A percentile compares a stretch with the other conserved stretches of the same genome.
Evolutionary conservation across 805 yeast genomes (phyloP).

Genomic region (Candida michaelii): DNA sequence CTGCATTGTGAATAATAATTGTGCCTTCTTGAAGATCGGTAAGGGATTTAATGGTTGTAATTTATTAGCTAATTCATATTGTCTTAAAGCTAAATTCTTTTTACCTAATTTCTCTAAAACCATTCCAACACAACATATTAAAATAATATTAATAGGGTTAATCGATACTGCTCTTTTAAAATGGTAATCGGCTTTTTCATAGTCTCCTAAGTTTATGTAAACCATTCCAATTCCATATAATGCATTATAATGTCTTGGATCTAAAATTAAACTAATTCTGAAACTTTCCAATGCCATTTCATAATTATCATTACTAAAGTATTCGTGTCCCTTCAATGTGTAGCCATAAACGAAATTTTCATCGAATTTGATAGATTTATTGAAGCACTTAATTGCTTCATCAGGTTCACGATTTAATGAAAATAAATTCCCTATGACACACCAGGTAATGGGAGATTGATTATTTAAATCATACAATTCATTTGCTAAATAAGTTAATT

Average conservation of each 20-base stretch:
- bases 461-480: constrained; percentile 69
- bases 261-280: constrained; percentile 72
- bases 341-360: constrained; percentile 80
- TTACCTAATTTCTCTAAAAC: constrained; percentile 76
- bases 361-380: constrained; percentile 69
- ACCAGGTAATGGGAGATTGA: constrained; percentile 84
- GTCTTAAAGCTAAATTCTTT: constrained; percentile 69
- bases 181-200: constrained; percentile 78
- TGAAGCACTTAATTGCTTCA: constrained; percentile 85
- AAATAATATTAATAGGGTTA: constrained; percentile 85
- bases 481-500: constrained; percentile 77
- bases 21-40: constrained; percentile 87
- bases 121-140: constrained; percentile 93
- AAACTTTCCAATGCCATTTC: constrained; percentile 86
- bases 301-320: constrained; percentile 81
- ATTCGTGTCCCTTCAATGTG: constrained; percentile 93
- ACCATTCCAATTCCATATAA: constrained; percentile 96
- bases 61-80: constrained; percentile 79
- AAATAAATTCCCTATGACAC: constrained; percentile 84
- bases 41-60: constrained; percentile 84
- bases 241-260: constrained; percentile 87
- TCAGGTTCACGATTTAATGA: constrained; percentile 82
- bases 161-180: constrained; percentile 84
- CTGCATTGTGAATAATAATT: constrained; percentile 68
- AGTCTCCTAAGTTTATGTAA: constrained; percentile 80